Evolutionary conservation across 148 eudicot species (phyloP).

Genomic region (Vaccinium macrocarpon): DNA sequence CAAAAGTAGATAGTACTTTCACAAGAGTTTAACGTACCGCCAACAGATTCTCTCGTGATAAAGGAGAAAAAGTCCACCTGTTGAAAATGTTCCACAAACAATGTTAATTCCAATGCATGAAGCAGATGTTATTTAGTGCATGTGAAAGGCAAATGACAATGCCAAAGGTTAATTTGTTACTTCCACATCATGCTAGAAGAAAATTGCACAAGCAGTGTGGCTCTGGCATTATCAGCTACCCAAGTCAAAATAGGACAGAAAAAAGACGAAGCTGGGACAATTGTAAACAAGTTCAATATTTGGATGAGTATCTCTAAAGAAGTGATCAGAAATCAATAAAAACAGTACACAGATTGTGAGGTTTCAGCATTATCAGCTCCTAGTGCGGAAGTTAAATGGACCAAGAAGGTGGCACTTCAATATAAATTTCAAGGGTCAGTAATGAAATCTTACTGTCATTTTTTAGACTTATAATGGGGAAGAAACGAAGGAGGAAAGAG

Average conservation of each 20-base stretch:
- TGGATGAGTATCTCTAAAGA: neutral
- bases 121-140: neutral
- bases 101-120: neutral
- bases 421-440: neutral
- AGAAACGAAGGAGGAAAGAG: neutral
- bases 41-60: slow-evolving; percentile 68
- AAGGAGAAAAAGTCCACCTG: slow-evolving; percentile 96
- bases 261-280: neutral
- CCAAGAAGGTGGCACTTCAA: neutral
- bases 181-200: neutral
- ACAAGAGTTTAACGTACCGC: slow-evolving; percentile 43
- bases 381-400: neutral
- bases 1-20: neutral
- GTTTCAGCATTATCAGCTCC: neutral
- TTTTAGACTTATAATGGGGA: neutral
- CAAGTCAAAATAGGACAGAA: neutral
- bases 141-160: neutral
- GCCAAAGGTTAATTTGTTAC: neutral
- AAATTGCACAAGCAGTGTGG: neutral
- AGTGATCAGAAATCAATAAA: too few relatives aligned
- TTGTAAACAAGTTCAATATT: neutral
- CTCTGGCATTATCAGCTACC: neutral
- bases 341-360: too few relatives aligned
- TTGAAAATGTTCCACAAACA: slow-evolving; percentile 15
- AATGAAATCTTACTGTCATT: neutral